Percentiles rank a stretch among this genome's conserved stretches.
Conservation (phyloP, 2,329 filamentous ascomycete species). For the Diaporthe velutina region DNA sequence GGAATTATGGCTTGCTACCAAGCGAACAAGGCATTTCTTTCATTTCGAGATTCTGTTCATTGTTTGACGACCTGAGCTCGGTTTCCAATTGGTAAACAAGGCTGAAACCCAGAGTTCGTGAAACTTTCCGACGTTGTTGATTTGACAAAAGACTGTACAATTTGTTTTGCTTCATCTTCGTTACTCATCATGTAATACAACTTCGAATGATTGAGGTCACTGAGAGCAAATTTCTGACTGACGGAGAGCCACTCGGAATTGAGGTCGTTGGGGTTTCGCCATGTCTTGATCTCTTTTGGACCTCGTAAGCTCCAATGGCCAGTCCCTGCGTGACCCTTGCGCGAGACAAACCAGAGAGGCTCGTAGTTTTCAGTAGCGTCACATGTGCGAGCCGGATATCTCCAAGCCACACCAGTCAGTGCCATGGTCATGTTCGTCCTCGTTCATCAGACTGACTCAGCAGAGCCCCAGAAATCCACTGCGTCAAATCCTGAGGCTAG, state of each 20-base stretch:
- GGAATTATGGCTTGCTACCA: not conserved
- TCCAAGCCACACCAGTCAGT: not conserved
- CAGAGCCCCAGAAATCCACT: not conserved
- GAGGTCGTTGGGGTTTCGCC: not conserved
- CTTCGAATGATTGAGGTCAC: not conserved
- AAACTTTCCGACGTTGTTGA: not conserved
- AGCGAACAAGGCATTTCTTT: not conserved
- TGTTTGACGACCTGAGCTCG: not conserved
- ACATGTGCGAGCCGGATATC: not conserved
- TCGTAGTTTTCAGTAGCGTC: not conserved
- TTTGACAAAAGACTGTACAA: not conserved
- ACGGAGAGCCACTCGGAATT: not conserved
- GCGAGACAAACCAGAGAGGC: not conserved
- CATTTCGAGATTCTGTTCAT: not conserved
- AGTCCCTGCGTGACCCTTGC: not conserved
- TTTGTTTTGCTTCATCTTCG: not conserved
- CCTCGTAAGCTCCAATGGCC: not conserved
- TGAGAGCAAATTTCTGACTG: not conserved
- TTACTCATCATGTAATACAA: not conserved
- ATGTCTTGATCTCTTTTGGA: not conserved
- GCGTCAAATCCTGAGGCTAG: not conserved
- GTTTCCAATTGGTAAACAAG: not conserved
- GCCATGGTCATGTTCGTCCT: not conserved
- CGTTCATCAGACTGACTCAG: conserved; percentile 9
- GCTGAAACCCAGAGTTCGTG: not conserved